phyloP scores from a whole-genome alignment of 768 basidiomycete genomes.

The Pluteus cervinus region DNA sequence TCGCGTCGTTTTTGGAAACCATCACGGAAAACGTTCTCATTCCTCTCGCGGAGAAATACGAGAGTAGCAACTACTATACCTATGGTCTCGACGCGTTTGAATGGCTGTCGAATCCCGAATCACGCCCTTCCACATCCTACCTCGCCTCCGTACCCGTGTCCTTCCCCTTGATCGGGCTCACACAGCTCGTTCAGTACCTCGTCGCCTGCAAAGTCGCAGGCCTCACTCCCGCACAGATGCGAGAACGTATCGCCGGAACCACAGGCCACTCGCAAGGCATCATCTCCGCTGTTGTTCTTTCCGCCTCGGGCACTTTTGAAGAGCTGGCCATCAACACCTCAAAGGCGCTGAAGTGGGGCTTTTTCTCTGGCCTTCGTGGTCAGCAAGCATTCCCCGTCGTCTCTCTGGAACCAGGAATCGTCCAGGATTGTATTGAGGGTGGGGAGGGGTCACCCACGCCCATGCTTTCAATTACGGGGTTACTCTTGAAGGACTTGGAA shows the following conservation, averaged over 20 bases:
- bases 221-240: constrained; percentile 75
- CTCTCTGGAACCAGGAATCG: constrained; percentile 80
- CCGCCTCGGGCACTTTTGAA: constrained; percentile 71
- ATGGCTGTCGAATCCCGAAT: constrained; percentile 71
- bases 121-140: constrained; percentile 78
- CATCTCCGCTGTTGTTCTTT: constrained; percentile 86
- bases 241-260: constrained; percentile 70
- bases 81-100: constrained; percentile 76
- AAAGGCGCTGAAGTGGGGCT: constrained; percentile 88
- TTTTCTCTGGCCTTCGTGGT: constrained; percentile 89
- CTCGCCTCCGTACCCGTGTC: constrained; percentile 92
- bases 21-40: constrained; percentile 63
- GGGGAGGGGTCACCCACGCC: constrained; percentile 92
- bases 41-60: constrained; percentile 60
- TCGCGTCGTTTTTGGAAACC: constrained; percentile 60
- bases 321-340: constrained; percentile 69
- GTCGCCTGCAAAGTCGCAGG: constrained; percentile 70
- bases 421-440: constrained; percentile 83
- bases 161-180: constrained; percentile 92
- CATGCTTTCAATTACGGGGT: constrained; percentile 89
- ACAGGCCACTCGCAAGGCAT: constrained; percentile 99
- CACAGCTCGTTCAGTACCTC: constrained; percentile 92
- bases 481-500: constrained; percentile 70
- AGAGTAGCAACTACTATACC: constrained; percentile 60
- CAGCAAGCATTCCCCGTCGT: constrained; percentile 93